These are phyloP conservation scores for Colletotrichum shisoi DNA, from an alignment of 2,329 filamentous ascomycete genomes.

Conservation along the genomic window DNA sequence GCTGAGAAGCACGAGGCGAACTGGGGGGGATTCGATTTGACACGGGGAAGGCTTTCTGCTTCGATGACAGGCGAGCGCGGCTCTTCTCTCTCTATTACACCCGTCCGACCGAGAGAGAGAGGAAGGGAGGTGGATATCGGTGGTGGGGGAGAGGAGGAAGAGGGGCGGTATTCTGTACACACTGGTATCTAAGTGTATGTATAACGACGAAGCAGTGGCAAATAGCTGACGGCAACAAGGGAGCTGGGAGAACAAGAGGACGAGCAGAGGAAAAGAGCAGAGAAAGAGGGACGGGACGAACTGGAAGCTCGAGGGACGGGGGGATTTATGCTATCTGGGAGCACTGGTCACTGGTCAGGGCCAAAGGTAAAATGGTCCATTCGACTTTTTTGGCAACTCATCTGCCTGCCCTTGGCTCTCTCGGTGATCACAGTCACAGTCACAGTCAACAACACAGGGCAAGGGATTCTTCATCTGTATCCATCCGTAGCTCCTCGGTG, in stretches of 20 bases:
- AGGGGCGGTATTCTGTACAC: too few relatives aligned
- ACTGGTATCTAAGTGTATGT: conserved; percentile 5
- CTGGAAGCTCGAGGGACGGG: conserved; percentile 32
- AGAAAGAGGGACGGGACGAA: conserved; percentile 17
- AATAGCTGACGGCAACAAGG: conserved; percentile 14
- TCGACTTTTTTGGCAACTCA: neutral
- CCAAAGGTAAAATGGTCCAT: conserved; percentile 6
- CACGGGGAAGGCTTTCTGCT: conserved; percentile 17
- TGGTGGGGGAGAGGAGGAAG: conserved; percentile 17
- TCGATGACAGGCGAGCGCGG: conserved; percentile 34
- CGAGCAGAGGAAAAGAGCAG: conserved; percentile 6
- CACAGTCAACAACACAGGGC: conserved; percentile 7
- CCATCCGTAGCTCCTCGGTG: neutral
- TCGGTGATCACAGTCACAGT: conserved; percentile 3
- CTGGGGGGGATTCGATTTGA: conserved; percentile 23
- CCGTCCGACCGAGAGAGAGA: conserved; percentile 33
- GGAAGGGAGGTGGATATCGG: conserved; percentile 29
- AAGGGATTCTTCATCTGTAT: conserved; percentile 20
- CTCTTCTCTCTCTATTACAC: conserved; percentile 29
- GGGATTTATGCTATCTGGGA: conserved; percentile 36
- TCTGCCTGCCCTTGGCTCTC: conserved; percentile 1
- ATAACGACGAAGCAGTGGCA: conserved; percentile 17
- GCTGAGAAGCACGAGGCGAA: conserved; percentile 6
- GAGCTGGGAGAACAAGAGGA: conserved; percentile 20
- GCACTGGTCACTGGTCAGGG: neutral